A percentile compares a stretch with the other conserved stretches of the same genome.
Evolutionary conservation across 805 yeast species (phyloP).

Genomic region (Sugiyamaella mastotermitis): DNA sequence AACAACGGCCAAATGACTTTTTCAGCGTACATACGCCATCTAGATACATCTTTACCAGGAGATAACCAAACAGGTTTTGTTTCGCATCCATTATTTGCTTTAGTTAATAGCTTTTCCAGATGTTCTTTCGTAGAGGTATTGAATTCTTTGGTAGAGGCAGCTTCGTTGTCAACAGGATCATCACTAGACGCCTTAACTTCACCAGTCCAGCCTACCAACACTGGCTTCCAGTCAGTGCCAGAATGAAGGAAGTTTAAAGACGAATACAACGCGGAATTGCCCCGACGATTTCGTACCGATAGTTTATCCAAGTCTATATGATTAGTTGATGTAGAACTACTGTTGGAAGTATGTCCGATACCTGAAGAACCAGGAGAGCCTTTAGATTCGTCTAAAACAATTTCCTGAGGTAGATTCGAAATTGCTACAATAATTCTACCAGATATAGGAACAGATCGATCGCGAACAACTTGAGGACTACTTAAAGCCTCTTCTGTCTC

Average conservation of each 20-base stretch:
- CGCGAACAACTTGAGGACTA: conserved; percentile 6
- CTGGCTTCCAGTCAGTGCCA: conserved; percentile 78
- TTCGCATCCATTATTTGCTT: conserved; percentile 22
- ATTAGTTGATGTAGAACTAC: conserved; percentile 31
- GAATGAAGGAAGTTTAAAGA: conserved; percentile 59
- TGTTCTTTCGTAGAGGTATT: conserved; percentile 47
- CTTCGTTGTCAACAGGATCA: conserved; percentile 12
- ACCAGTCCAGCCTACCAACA: conserved; percentile 93
- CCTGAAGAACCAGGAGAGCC: conserved; percentile 31
- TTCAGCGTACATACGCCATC: conserved; percentile 87
- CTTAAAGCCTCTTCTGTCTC: not conserved
- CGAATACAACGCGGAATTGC: conserved; percentile 80
- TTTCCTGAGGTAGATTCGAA: conserved; percentile 62
- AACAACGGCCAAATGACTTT: conserved; percentile 89
- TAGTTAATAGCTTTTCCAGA: conserved; percentile 40
- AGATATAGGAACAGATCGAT: conserved; percentile 29
- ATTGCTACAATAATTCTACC: conserved; percentile 67
- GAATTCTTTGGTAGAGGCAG: conserved; percentile 34
- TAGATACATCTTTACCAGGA: not conserved
- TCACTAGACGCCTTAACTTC: conserved; percentile 42
- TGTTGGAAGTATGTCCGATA: conserved; percentile 47
- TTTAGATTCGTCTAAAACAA: conserved; percentile 32
- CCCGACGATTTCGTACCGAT: conserved; percentile 39
- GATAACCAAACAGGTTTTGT: not conserved
- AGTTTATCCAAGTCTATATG: no score